Conservation (phyloP, 345 rosid genomes). For the Trapa incisa region DNA sequence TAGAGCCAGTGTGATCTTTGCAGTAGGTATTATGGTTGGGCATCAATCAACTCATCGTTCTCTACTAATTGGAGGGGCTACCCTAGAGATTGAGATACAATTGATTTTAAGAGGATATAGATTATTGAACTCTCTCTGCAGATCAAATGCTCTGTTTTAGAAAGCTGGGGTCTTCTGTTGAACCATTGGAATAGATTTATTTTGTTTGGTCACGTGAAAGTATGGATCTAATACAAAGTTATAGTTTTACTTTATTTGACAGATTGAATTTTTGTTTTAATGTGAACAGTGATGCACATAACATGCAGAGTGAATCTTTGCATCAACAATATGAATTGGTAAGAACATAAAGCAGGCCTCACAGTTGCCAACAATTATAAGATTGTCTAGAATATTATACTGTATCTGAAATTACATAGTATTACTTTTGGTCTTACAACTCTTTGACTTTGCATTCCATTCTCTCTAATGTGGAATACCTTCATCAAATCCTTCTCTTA, state of each 20-base stretch:
- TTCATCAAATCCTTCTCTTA: not conserved
- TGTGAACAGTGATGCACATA: slow-evolving; percentile 26
- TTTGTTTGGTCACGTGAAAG: not conserved
- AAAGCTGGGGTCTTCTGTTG: not conserved
- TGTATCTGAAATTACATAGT: not conserved
- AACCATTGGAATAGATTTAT: not conserved
- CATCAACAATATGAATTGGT: slow-evolving; percentile 35
- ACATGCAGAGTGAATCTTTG: slow-evolving; percentile 26
- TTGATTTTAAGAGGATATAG: not conserved
- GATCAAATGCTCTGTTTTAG: not conserved
- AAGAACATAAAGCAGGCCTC: slow-evolving; percentile 4
- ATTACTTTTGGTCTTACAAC: not conserved
- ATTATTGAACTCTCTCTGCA: not conserved
- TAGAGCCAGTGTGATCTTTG: not conserved
- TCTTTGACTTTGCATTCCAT: not conserved
- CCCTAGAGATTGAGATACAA: not conserved
- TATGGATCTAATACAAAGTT: not conserved
- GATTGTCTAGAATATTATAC: not conserved
- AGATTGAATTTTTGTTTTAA: not conserved
- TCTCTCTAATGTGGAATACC: not conserved
- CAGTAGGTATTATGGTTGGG: not conserved
- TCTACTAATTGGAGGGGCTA: not conserved
- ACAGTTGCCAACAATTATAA: not conserved
- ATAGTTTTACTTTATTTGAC: not conserved
- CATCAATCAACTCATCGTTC: not conserved